Evolutionary conservation across 2,329 filamentous ascomycete species (phyloP).

Genomic region (Dendrostoma leiphaemia): DNA sequence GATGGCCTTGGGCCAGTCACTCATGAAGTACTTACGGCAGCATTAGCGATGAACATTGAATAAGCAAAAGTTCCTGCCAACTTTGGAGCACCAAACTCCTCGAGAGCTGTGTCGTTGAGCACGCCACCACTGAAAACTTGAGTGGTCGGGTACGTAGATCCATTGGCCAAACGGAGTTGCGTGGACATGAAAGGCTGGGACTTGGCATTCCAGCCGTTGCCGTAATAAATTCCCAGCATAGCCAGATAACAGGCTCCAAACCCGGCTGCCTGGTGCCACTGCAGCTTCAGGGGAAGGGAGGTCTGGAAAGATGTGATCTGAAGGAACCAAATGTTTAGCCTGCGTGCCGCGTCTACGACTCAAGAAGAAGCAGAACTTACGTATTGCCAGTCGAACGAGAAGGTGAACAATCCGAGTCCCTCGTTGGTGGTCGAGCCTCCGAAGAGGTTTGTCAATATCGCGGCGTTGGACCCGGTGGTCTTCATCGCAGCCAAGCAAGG

Average conservation of each 20-base stretch:
- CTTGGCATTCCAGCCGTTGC: slow-evolving; percentile 43
- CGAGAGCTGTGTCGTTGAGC: slow-evolving; percentile 40
- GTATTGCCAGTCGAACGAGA: slow-evolving; percentile 56
- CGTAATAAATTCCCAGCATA: slow-evolving; percentile 53
- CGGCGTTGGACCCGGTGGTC: slow-evolving; percentile 43
- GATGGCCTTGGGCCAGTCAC: background rate
- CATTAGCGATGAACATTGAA: slow-evolving; percentile 55
- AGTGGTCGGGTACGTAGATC: slow-evolving; percentile 37
- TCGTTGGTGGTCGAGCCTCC: slow-evolving; percentile 52
- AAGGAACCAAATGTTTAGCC: background rate
- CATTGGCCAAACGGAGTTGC: slow-evolving; percentile 37
- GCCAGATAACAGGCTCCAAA: slow-evolving; percentile 46
- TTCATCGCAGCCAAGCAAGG: slow-evolving; percentile 53
- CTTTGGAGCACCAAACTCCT: slow-evolving; percentile 42
- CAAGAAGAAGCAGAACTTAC: slow-evolving; percentile 31
- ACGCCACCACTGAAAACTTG: slow-evolving; percentile 39
- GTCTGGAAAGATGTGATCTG: slow-evolving; percentile 54
- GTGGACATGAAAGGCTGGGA: slow-evolving; percentile 56
- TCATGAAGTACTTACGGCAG: slow-evolving; percentile 40
- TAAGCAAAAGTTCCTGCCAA: slow-evolving; percentile 51
- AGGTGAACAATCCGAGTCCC: slow-evolving; percentile 45
- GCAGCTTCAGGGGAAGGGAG: slow-evolving; percentile 50
- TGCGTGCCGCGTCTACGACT: background rate
- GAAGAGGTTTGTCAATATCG: slow-evolving; percentile 45
- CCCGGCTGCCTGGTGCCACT: slow-evolving; percentile 44